Base-by-base conservation (phyloP, 176 grass and related monocot genomes). In the Poa annua region DNA sequence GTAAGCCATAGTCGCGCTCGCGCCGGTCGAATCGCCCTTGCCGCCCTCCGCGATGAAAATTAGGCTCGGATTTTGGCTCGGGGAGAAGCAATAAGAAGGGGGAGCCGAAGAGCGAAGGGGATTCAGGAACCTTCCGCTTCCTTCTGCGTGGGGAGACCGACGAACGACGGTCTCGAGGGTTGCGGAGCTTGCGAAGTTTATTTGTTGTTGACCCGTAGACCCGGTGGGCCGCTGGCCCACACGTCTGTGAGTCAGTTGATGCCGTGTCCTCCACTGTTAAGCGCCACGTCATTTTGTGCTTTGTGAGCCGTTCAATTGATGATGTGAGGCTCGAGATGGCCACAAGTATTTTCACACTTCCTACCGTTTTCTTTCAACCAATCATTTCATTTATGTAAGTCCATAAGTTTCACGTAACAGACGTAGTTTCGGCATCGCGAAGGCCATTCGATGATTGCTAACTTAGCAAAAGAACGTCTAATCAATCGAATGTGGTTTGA, bases 1-100 rank as follows among this genome's bases (percentile, higher is more conserved):
- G 84, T 90, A 90, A 29, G 84, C 88, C 88, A 90, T 90, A 49
- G 66, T 67, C 66, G 26, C 55, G 26, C 38, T 67, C 74, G 26
- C 45, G 36, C 29, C 39, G 29, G 36, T 11, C 16, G 83, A 65
- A 86, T 74, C 79, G 15, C 44, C 48, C 62, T 85, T 78, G 47
- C 74, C 20, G 25, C 25, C 35, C 66, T 67, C 80, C 34, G 57
- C 66, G 66, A 71, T 71, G 73, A 5, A 78, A 86, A 38, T 45
- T 49, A 65, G 26, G 79, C 47, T 26, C 6, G 11, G 11, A 35
- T 49, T 57, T 56, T 35, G 34, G 11, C 34, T 21, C 20, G 8
- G n/a, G 25, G 34, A 52, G 88, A 77, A 71, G 22, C 17, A 52
- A 29, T 76, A 85, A 42, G 44, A 72, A 10, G 44, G 21, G 20